A percentile compares a stretch with the other conserved stretches of the same genome.
Conservation (phyloP, 208 protist genomes). For the Crithidia acanthocephali region DNA sequence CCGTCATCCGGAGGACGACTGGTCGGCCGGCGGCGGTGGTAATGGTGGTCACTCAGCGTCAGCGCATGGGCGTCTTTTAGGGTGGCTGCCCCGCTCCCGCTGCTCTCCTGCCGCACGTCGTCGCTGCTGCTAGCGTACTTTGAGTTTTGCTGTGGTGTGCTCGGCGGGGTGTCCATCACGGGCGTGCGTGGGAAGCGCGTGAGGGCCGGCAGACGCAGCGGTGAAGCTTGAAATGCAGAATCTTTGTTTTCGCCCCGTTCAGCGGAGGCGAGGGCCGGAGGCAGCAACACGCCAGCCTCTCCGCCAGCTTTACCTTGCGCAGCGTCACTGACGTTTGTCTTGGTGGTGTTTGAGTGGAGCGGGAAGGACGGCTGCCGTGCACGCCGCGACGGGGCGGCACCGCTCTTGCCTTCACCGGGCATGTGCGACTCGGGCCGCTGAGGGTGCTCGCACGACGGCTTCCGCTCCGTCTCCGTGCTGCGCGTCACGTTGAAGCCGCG, state of each 20-base stretch:
- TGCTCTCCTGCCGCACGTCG: constrained; percentile 4
- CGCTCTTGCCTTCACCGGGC: background rate
- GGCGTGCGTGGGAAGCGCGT: constrained; percentile 16
- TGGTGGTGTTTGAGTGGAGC: background rate
- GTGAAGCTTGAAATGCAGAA: background rate
- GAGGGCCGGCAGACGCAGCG: constrained; percentile 10
- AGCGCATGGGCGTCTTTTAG: background rate
- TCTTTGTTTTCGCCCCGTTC: background rate
- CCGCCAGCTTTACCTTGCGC: background rate
- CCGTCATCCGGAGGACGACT: background rate
- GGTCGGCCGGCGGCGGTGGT: background rate
- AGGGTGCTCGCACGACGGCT: background rate
- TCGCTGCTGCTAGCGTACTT: background rate
- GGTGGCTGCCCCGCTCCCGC: background rate
- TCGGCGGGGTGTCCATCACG: background rate
- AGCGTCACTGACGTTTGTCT: background rate
- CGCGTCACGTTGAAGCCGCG: background rate
- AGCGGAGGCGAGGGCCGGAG: background rate
- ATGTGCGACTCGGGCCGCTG: constrained; percentile 4
- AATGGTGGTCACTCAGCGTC: background rate
- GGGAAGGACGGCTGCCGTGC: background rate
- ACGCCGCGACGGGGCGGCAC: background rate
- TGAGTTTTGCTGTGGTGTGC: background rate
- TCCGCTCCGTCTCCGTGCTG: background rate
- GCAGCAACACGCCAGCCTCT: background rate